Base-by-base conservation (phyloP, 73 alveolate species). In the Symbiodinium natans region DNA sequence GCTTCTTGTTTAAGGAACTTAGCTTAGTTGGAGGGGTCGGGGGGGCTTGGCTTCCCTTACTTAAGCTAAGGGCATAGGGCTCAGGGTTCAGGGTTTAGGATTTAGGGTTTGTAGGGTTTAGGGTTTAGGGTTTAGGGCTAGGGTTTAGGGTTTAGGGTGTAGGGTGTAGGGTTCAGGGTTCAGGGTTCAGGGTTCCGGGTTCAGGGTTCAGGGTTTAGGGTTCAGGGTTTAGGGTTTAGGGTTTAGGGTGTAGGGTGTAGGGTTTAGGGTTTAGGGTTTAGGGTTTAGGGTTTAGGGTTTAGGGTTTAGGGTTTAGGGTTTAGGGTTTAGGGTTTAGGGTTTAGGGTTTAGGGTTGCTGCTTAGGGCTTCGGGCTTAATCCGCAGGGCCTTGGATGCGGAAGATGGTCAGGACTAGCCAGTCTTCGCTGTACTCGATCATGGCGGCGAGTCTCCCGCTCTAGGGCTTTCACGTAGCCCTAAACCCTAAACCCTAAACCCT, bases 341-440 rank as follows among this genome's bases (percentile, higher is more conserved):
- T 48, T 4, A 48, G 63, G 63, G 63, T 23, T 48, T 5, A 5
- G 13, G 15, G 23, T 23, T 48, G 3, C 19, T 48, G 19, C 1
- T 13, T 43, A 43, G 56, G 63, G 63, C 10, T 48, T 23, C 15
- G 10, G 1, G 23, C 3, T 2, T 4, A 27, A 21, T 52, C 68
- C 56, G 68, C 17, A 52, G 21, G 27, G 83, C 94, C 94, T 87
- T 59, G 84, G 4, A 39, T 52, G 25, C 94, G 84, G 71, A 87
- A 87, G 94, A 87, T 48, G 23, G 94, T 87, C 43, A 54, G 31
- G 43, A 87, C 38, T 46, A 87, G 73, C 94, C 94, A 87, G 31
- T 87, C 84, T 43, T 87, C 94, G 85, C 94, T 87, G 94, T 87
- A 87, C 34, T 87, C 94, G 36, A 87, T 87, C 94, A 87, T 87